phyloP scores from a whole-genome alignment of 768 basidiomycete genomes.

The Pleurotus salmoneostramineus region DNA sequence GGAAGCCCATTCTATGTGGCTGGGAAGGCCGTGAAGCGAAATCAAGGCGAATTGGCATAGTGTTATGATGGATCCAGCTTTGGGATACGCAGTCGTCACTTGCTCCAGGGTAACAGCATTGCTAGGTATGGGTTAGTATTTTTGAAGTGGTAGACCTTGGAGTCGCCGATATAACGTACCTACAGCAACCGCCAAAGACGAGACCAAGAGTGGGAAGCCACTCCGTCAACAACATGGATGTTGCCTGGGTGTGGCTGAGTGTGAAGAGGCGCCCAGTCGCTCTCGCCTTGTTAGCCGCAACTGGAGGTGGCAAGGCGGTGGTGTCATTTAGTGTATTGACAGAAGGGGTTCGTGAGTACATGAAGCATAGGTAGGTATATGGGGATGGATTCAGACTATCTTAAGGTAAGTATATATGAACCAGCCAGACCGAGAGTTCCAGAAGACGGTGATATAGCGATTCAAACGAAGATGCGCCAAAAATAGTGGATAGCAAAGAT shows the following conservation, averaged over 20 bases:
- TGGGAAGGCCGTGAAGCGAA: slow-evolving; percentile 68
- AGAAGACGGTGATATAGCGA: too few species aligned
- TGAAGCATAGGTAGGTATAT: too few species aligned
- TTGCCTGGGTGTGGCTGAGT: neutral
- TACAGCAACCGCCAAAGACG: slow-evolving; percentile 91
- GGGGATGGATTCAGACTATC: too few species aligned
- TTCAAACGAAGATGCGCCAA: too few species aligned
- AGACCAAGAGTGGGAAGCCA: slow-evolving; percentile 69
- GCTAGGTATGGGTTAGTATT: slow-evolving; percentile 27
- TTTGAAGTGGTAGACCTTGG: neutral
- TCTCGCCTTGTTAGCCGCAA: neutral
- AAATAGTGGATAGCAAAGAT: too few species aligned
- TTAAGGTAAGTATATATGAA: too few species aligned
- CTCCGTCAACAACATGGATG: slow-evolving; percentile 13
- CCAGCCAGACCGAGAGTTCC: too few species aligned
- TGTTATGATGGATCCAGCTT: slow-evolving; percentile 81
- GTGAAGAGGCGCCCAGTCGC: neutral
- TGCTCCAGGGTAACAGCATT: slow-evolving; percentile 80
- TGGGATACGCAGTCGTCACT: slow-evolving; percentile 62
- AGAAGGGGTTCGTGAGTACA: too few species aligned
- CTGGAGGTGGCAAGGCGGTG: too few species aligned
- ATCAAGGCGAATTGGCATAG: slow-evolving; percentile 83
- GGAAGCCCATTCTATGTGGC: slow-evolving; percentile 48
- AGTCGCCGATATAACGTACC: slow-evolving; percentile 24
- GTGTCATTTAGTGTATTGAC: too few species aligned